phyloP scores from a whole-genome alignment of 176 grass and related monocot genomes.

The Ananas comosus region DNA sequence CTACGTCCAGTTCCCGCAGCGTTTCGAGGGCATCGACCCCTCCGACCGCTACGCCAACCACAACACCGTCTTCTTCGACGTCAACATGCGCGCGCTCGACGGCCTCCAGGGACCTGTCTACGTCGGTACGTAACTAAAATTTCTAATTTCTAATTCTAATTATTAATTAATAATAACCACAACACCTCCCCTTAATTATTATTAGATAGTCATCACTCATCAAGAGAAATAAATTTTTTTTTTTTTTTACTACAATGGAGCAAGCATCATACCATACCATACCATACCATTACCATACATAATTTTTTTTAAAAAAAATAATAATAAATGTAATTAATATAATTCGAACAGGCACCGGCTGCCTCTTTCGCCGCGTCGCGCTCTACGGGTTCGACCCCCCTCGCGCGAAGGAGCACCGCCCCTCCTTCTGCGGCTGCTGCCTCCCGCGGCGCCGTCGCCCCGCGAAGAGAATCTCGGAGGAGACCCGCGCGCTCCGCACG shows the following conservation, averaged over 20 bases:
- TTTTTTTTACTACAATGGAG: no score
- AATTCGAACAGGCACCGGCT: conserved; percentile 40
- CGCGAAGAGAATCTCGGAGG: conserved; percentile 30
- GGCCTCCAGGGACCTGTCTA: conserved; percentile 94
- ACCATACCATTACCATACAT: no score
- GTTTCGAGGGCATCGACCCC: conserved; percentile 94
- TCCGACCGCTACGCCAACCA: conserved; percentile 96
- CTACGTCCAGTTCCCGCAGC: conserved; percentile 91
- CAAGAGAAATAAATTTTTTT: no score
- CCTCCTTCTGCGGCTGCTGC: conserved; percentile 56
- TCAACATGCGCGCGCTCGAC: conserved; percentile 98
- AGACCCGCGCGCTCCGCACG: conserved; percentile 81
- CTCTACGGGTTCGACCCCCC: conserved; percentile 94
- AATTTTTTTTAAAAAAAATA: no score
- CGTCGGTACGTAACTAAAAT: conserved; percentile 21
- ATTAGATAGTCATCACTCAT: no score
- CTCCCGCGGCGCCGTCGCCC: conserved; percentile 34
- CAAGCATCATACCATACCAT: no score
- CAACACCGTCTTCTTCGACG: conserved; percentile 95
- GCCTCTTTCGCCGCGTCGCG: conserved; percentile 92
- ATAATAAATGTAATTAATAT: no score
- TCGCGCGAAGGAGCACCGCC: conserved; percentile 59
- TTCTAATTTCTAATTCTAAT: no score
- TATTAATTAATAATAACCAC: no score
- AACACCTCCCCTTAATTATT: no score